Evolutionary conservation across 2,329 filamentous ascomycete genomes (phyloP), one percentile per base, ranked within the genome.

Genomic region (Cercospora nicotianae): DNA sequence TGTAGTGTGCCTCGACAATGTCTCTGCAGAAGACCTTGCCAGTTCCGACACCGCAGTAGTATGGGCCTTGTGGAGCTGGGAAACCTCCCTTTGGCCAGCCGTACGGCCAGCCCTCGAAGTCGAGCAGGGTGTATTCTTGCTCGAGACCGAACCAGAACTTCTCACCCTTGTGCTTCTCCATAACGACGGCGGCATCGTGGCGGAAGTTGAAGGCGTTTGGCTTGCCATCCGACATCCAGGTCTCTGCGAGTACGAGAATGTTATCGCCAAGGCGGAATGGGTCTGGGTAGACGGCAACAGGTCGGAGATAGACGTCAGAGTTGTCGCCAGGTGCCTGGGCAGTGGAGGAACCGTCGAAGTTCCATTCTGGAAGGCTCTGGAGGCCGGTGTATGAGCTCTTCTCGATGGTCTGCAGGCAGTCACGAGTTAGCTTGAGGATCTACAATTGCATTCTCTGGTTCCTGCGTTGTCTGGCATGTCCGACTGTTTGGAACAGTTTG

Each of bases 201-300:
- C 95, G 92, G 90, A 90, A 92, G 91, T 99, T 99, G 91, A 88
- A 98, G 83, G 96, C 94, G 90, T 98, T 99, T 82, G 95, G 95
- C 71, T 89, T 93, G 79, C 93, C 94, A 82, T 97, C 94, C 73
- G 91, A 86, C 80, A 94, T 93, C 91, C 93, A 97, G 83, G 92
- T 96, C 86, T 97, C 94, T 79, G 90, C 88, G 78, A 98, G 91
- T 77, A 98, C 94, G 76, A 97, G 89, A 81, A 97, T 91, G 87
- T 97, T 97, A 83, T 93, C 91, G 69, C 89, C 89, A 70, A 89
- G 87, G 75, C 94, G 91, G 90, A 97, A 94, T 69, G 94, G 94
- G 73, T 97, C 93, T 75, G 93, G 91, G 88, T 88, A 97, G 83
- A 94, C 89, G 75, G 93, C 92, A 71, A 91, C 88, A 68, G 94